These are phyloP conservation scores for Petunia axillaris DNA, from an alignment of 257 asterid genomes.

Conservation along the genomic window DNA sequence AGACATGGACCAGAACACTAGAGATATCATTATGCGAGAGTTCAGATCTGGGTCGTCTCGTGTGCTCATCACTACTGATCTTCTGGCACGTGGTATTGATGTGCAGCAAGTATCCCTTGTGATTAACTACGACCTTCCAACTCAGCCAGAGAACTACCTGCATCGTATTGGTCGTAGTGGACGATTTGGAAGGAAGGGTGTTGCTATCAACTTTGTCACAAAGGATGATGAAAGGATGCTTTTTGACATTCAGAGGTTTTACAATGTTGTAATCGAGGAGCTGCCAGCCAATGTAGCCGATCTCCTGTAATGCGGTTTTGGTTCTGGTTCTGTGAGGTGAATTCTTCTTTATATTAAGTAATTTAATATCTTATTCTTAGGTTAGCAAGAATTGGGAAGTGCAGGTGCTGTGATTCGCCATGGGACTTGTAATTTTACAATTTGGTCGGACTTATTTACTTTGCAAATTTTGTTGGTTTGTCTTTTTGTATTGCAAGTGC, in stretches of 20 bases:
- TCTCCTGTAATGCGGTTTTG: constrained; percentile 38
- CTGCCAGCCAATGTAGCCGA: constrained; percentile 87
- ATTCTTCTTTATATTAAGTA: constrained; percentile 12
- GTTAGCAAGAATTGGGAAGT: constrained; percentile 17
- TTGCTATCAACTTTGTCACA: constrained; percentile 84
- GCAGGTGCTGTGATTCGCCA: neutral
- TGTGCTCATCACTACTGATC: constrained; percentile 81
- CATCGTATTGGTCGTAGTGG: constrained; percentile 92
- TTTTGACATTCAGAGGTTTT: constrained; percentile 70
- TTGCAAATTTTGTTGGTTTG: constrained; percentile 28
- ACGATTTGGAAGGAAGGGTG: constrained; percentile 85
- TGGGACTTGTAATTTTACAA: constrained; percentile 12
- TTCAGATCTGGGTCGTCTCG: constrained; percentile 70
- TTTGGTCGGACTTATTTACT: constrained; percentile 13
- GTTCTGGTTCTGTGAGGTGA: constrained; percentile 22
- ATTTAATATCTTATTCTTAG: constrained; percentile 18
- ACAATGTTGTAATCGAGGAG: constrained; percentile 73
- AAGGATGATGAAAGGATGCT: constrained; percentile 80
- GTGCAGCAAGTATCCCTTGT: constrained; percentile 86
- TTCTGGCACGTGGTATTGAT: constrained; percentile 82
- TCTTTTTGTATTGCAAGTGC: neutral
- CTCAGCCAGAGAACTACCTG: constrained; percentile 85
- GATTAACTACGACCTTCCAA: constrained; percentile 76
- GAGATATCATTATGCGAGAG: constrained; percentile 57
- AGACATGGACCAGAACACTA: constrained; percentile 57